Conservation (phyloP, 306 rosid genomes). For the Astragalus glycyphyllos region DNA sequence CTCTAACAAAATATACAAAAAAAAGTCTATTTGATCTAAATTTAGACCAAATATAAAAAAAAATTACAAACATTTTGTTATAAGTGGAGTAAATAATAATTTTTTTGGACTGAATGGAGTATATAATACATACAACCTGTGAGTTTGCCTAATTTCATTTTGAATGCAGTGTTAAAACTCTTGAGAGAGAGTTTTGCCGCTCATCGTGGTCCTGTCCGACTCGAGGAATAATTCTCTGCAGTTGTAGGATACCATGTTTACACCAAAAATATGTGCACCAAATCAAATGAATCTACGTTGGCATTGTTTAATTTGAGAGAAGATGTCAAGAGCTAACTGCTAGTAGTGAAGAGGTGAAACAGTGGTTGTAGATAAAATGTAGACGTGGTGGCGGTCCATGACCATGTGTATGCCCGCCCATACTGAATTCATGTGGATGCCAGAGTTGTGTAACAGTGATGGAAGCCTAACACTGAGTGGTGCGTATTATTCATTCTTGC, state of each 20-base stretch:
- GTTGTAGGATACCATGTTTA: too few species aligned
- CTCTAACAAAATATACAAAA: too few species aligned
- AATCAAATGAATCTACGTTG: constrained; percentile 47
- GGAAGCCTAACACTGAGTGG: constrained; percentile 32
- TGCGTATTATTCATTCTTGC: constrained; percentile 35
- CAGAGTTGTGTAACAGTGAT: constrained; percentile 34
- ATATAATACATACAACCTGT: constrained; percentile 4
- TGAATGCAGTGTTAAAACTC: too few species aligned
- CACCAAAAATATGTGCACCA: constrained; percentile 38
- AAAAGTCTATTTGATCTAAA: too few species aligned
- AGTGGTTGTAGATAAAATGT: constrained; percentile 43
- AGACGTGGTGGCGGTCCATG: constrained; percentile 55
- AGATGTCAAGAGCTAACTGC: constrained; percentile 30
- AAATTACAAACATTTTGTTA: too few species aligned
- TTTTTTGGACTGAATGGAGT: too few species aligned
- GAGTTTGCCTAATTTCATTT: too few species aligned
- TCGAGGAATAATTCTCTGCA: too few species aligned
- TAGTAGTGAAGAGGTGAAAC: constrained; percentile 38
- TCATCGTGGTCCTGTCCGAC: too few species aligned
- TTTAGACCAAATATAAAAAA: too few species aligned
- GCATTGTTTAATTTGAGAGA: constrained; percentile 44
- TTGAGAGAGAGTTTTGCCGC: too few species aligned
- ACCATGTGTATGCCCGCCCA: constrained; percentile 53
- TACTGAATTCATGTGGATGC: constrained; percentile 47
- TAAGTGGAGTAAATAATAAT: too few species aligned